Evolutionary conservation across 768 basidiomycete species (phyloP).

Genomic region (Lyophyllum shimeji): DNA sequence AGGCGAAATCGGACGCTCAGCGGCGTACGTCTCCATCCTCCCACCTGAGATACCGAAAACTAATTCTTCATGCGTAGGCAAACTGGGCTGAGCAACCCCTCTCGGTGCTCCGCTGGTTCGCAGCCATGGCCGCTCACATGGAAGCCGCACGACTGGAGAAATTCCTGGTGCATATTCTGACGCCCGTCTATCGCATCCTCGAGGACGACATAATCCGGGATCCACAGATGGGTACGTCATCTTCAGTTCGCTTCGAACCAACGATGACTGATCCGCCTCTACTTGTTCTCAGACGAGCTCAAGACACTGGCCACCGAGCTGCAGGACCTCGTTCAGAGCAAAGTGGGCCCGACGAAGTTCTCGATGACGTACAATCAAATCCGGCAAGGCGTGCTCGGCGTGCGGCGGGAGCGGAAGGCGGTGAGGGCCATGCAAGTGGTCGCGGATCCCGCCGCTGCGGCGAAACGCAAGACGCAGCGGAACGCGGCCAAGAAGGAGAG

Average conservation of each 20-base stretch:
- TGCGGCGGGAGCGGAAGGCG: slow-evolving; percentile 72
- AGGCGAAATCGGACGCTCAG: slow-evolving; percentile 54
- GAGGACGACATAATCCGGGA: slow-evolving; percentile 88
- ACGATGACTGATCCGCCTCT: not conserved
- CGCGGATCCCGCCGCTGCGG: slow-evolving; percentile 73
- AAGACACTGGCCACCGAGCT: slow-evolving; percentile 80
- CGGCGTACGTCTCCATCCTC: slow-evolving; percentile 35
- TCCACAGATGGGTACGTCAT: slow-evolving; percentile 66
- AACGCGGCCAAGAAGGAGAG: slow-evolving; percentile 83
- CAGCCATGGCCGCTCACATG: slow-evolving; percentile 82
- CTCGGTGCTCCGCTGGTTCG: slow-evolving; percentile 88
- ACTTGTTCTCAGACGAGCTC: slow-evolving; percentile 64
- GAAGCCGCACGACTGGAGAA: slow-evolving; percentile 53
- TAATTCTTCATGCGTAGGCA: slow-evolving; percentile 37
- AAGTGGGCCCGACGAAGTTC: slow-evolving; percentile 88
- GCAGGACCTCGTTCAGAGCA: slow-evolving; percentile 81
- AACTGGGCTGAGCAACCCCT: slow-evolving; percentile 85
- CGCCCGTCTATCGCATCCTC: slow-evolving; percentile 81
- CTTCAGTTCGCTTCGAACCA: not conserved
- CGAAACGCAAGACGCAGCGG: slow-evolving; percentile 69
- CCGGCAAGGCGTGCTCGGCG: slow-evolving; percentile 63
- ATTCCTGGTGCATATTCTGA: slow-evolving; percentile 82
- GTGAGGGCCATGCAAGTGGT: slow-evolving; percentile 59
- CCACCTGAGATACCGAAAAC: not conserved
- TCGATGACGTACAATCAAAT: slow-evolving; percentile 77